These are phyloP conservation scores for Trichoderma aggressivum DNA, from an alignment of 2,329 filamentous ascomycete species.

Conservation along the genomic window DNA sequence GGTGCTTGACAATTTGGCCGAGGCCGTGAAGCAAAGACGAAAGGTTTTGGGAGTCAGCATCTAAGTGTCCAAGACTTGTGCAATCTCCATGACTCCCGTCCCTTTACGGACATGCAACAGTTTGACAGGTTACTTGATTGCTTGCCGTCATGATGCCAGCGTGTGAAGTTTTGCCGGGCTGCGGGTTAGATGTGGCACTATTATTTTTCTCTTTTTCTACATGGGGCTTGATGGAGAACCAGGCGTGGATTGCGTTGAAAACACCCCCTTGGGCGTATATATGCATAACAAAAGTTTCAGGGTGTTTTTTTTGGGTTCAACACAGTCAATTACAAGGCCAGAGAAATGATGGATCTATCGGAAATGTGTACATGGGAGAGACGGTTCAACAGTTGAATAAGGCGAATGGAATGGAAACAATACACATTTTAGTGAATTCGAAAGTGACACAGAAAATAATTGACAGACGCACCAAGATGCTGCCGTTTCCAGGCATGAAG, in stretches of 20 bases:
- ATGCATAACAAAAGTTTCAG: constrained; percentile 1
- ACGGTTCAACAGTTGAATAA: background rate
- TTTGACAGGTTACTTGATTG: background rate
- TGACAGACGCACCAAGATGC: background rate
- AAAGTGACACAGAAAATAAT: background rate
- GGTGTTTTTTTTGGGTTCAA: background rate
- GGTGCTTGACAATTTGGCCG: constrained; percentile 73
- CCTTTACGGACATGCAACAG: background rate
- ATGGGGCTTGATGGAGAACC: background rate
- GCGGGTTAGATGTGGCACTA: background rate
- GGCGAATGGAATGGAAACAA: background rate
- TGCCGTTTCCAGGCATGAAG: background rate
- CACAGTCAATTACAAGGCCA: background rate
- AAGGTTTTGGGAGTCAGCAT: constrained; percentile 33
- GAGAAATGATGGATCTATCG: background rate
- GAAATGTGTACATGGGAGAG: background rate
- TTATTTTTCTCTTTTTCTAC: background rate
- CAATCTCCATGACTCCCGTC: background rate
- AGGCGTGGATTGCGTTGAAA: background rate
- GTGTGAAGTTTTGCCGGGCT: background rate
- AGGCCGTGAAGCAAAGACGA: constrained; percentile 73
- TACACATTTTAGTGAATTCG: background rate
- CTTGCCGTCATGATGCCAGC: background rate
- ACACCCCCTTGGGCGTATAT: background rate
- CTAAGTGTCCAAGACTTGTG: background rate